phyloP scores from a whole-genome alignment of 257 asterid genomes.

The Solanum lycopersicoides region DNA sequence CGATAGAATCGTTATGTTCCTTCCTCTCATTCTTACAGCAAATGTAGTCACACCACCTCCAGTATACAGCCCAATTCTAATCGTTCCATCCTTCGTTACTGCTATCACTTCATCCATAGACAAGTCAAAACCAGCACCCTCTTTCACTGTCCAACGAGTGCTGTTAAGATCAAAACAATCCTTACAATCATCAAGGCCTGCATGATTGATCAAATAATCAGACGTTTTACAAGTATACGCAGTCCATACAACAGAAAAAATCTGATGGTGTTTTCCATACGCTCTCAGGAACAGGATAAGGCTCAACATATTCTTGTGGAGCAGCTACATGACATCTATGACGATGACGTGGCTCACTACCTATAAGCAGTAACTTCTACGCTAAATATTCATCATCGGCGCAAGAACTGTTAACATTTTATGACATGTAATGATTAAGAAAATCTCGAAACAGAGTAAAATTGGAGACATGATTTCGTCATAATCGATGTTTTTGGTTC shows the following conservation, averaged over 20 bases:
- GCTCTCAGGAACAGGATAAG: conserved; percentile 39
- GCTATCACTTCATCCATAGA: conserved; percentile 5
- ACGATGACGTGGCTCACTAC: conserved; percentile 60
- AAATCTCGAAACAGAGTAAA: conserved; percentile 9
- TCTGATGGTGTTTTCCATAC: conserved; percentile 48
- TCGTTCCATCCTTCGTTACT: conserved; percentile 21
- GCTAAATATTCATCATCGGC: conserved; percentile 46
- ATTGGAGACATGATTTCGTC: neutral
- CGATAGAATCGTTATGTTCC: conserved; percentile 43
- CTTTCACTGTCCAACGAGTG: conserved; percentile 18
- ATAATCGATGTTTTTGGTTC: no score
- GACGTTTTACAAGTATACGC: conserved; percentile 47
- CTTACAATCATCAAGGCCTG: conserved; percentile 44
- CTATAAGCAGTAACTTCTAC: conserved; percentile 49
- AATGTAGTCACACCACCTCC: conserved; percentile 59
- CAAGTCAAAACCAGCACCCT: neutral
- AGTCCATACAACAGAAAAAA: conserved; percentile 49
- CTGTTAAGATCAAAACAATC: conserved; percentile 52
- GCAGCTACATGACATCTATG: conserved; percentile 56
- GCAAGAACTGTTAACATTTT: conserved; percentile 38
- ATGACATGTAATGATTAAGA: conserved; percentile 39
- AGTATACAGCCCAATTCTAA: conserved; percentile 12
- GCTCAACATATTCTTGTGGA: conserved; percentile 19
- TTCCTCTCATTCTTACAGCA: conserved; percentile 61
- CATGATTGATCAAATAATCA: conserved; percentile 34